Conservation (phyloP, 139 green algal genomes). For the Prasinococcaceae sp. region DNA sequence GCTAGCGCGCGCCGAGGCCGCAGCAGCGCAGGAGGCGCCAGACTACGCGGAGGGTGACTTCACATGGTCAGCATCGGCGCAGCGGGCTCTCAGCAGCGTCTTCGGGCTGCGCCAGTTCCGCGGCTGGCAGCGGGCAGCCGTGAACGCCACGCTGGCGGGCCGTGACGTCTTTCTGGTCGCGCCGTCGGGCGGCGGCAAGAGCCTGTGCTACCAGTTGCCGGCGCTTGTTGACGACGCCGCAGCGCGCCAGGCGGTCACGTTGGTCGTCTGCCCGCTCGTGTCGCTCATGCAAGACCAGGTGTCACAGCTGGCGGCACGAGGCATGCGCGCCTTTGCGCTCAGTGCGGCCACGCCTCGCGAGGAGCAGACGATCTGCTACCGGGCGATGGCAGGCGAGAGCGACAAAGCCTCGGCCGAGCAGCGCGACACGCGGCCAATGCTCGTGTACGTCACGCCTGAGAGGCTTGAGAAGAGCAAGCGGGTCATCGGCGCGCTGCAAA, state of each 20-base stretch:
- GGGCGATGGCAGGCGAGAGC: not conserved
- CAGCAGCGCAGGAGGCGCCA: no score
- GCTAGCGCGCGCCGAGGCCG: no score
- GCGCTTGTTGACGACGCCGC: constrained; percentile 16
- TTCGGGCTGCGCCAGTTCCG: constrained; percentile 46
- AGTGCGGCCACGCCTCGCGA: not conserved
- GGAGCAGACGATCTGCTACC: not conserved
- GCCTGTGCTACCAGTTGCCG: constrained; percentile 64
- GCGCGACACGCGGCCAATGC: constrained; percentile 28
- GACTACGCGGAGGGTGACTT: no score
- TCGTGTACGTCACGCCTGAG: constrained; percentile 84
- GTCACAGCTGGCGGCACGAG: constrained; percentile 20
- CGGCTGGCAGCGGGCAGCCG: constrained; percentile 33
- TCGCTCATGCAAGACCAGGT: constrained; percentile 77
- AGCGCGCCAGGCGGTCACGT: no score
- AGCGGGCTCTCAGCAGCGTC: no score
- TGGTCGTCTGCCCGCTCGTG: constrained; percentile 55
- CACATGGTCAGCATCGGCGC: no score
- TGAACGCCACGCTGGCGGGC: constrained; percentile 50
- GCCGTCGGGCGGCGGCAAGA: constrained; percentile 62
- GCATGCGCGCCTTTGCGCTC: constrained; percentile 7
- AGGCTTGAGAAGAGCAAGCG: constrained; percentile 52
- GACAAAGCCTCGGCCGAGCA: not conserved
- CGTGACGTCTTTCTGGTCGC: constrained; percentile 66
- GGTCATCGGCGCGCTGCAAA: constrained; percentile 47